Percentiles rank a stretch among this genome's conserved stretches.
phyloP scores from a whole-genome alignment of 495 filamentous ascomycete genomes.

The Trichocladium uniseriatum region DNA sequence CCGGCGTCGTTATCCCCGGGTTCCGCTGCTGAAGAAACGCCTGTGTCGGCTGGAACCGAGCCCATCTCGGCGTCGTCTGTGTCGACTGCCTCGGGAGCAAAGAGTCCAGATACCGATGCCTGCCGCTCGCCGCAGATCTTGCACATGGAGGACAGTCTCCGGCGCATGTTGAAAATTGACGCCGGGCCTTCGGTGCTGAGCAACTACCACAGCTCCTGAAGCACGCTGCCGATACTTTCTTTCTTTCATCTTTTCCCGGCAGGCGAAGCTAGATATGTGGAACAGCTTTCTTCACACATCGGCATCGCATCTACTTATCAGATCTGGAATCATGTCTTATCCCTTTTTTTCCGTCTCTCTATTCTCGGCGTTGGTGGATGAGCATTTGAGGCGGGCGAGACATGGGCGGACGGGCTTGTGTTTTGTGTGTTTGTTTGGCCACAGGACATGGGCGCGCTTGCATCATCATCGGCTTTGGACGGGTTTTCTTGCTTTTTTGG shows the following conservation, averaged over 20 bases:
- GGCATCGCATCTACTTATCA: not conserved
- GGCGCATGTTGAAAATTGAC: conserved; percentile 40
- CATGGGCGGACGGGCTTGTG: not conserved
- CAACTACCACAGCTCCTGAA: conserved; percentile 21
- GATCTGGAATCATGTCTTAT: not conserved
- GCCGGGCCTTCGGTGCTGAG: conserved; percentile 1
- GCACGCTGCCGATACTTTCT: not conserved
- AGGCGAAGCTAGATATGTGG: not conserved
- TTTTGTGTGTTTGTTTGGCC: not conserved
- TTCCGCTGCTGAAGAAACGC: not conserved
- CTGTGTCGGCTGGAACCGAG: not conserved
- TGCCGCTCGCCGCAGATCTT: conserved; percentile 27
- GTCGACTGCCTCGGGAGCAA: not conserved
- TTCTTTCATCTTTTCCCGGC: conserved; percentile 5
- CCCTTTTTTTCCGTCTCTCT: not conserved
- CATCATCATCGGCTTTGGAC: not conserved
- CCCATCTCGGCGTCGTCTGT: not conserved
- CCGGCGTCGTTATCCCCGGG: not conserved
- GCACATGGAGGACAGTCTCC: conserved; percentile 42
- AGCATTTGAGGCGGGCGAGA: not conserved
- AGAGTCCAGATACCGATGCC: not conserved
- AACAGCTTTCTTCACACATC: not conserved
- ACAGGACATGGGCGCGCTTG: not conserved
- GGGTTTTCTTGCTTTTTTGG: not conserved
- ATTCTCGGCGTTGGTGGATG: not conserved